These are phyloP conservation scores for Cetradonia linearis DNA, from an alignment of 495 filamentous ascomycete species.

Conservation along the genomic window DNA sequence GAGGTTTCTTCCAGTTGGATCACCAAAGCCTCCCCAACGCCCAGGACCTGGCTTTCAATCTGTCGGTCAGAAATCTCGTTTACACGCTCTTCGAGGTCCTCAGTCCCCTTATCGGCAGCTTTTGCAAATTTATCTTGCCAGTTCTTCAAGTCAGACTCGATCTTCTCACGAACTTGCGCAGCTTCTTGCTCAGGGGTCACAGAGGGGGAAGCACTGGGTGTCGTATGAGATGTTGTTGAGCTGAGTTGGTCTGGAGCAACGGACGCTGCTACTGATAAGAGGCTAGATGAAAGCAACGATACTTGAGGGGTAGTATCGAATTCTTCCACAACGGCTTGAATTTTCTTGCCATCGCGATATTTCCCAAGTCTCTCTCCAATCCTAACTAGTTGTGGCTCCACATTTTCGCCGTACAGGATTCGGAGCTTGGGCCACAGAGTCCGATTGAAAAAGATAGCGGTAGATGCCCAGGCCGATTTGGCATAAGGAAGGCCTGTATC, in stretches of 20 bases:
- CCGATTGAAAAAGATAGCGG: slow-evolving; percentile 56
- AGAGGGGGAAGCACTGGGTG: slow-evolving; percentile 25
- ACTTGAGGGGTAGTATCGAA: slow-evolving; percentile 15
- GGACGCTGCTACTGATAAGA: slow-evolving; percentile 28
- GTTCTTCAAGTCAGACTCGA: slow-evolving; percentile 62
- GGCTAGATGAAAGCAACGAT: slow-evolving; percentile 22
- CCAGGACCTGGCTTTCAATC: slow-evolving; percentile 51
- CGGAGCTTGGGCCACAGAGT: slow-evolving; percentile 71
- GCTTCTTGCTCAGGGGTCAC: slow-evolving; percentile 35
- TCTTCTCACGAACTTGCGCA: slow-evolving; percentile 51
- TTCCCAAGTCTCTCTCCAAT: slow-evolving; percentile 83
- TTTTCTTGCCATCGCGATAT: slow-evolving; percentile 58
- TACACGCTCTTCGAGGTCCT: slow-evolving; percentile 58
- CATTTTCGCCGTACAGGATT: slow-evolving; percentile 75
- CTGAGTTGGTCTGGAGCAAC: slow-evolving; percentile 22
- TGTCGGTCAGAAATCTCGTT: slow-evolving; percentile 69
- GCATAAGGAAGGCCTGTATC: slow-evolving; percentile 65
- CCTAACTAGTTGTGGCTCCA: slow-evolving; percentile 87
- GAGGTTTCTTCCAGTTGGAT: slow-evolving; percentile 57
- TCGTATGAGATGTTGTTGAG: slow-evolving; percentile 22
- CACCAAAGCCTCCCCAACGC: slow-evolving; percentile 56
- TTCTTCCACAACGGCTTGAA: slow-evolving; percentile 49
- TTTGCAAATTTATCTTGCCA: slow-evolving; percentile 83
- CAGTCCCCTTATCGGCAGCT: slow-evolving; percentile 69
- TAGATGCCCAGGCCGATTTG: slow-evolving; percentile 56